Evolutionary conservation across 2,329 filamentous ascomycete species (phyloP).

Genomic region (Fusarium sp.): DNA sequence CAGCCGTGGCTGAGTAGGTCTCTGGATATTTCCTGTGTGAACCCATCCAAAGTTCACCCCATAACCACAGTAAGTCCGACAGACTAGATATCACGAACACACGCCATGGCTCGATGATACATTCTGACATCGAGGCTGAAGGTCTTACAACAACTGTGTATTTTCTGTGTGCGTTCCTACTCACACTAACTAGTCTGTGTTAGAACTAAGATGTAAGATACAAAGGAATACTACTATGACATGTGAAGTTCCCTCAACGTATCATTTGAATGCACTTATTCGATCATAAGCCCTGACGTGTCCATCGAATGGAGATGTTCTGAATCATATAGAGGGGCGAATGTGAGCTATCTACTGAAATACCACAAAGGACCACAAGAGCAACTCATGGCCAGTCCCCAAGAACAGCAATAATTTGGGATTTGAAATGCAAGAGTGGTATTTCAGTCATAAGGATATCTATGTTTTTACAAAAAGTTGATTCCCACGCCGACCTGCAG

Average conservation of each 20-base stretch:
- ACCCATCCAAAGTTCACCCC: not conserved
- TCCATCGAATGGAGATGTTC: not conserved
- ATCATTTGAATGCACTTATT: too few relatives aligned
- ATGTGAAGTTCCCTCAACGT: not conserved
- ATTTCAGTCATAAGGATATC: slow-evolving; percentile 36
- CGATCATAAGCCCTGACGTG: not conserved
- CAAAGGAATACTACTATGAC: not conserved
- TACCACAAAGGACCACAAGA: not conserved
- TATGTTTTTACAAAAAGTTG: slow-evolving; percentile 79
- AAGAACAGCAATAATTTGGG: not conserved
- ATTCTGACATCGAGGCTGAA: not conserved
- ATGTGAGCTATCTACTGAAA: not conserved
- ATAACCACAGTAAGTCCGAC: not conserved
- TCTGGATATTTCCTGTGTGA: not conserved
- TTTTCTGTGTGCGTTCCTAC: not conserved
- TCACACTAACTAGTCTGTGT: too few relatives aligned
- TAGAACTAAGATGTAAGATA: too few relatives aligned
- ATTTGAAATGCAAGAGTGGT: slow-evolving; percentile 19
- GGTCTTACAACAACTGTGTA: too few relatives aligned
- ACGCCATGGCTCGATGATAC: not conserved
- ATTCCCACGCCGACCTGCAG: slow-evolving; percentile 96
- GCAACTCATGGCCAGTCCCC: not conserved
- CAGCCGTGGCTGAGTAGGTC: not conserved
- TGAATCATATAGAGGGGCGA: not conserved
- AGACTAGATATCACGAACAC: not conserved